Evolutionary conservation across 1,284 basidiomycete species (phyloP).

Genomic region (Sanghuangporus sanghuang): DNA sequence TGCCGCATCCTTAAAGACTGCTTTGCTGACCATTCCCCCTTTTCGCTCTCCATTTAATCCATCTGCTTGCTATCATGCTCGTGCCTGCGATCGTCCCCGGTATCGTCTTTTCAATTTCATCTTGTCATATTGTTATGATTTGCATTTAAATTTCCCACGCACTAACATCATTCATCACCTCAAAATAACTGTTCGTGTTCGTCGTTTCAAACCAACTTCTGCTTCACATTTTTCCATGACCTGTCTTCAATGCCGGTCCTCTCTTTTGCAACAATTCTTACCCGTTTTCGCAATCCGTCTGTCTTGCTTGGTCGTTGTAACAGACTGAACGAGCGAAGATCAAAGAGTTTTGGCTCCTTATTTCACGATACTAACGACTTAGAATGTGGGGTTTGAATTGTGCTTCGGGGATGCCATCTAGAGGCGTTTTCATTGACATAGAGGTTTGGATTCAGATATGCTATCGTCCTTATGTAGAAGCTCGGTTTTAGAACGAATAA

Average conservation of each 20-base stretch:
- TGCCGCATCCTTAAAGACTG: not conserved
- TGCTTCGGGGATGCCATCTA: not conserved
- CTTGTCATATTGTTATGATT: too few relatives aligned
- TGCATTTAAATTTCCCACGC: too few relatives aligned
- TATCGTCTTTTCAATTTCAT: not conserved
- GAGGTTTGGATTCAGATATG: not conserved
- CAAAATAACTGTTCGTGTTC: not conserved
- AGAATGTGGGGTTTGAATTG: not conserved
- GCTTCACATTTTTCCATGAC: not conserved
- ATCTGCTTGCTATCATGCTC: not conserved
- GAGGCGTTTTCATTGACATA: not conserved
- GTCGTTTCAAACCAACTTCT: not conserved
- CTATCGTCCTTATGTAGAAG: not conserved
- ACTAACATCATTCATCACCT: too few relatives aligned
- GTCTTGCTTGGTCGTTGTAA: not conserved
- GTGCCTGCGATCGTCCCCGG: not conserved
- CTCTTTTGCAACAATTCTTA: not conserved
- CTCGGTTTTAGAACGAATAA: not conserved
- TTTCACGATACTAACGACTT: not conserved
- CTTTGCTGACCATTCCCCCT: constrained; percentile 10
- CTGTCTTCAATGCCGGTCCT: not conserved
- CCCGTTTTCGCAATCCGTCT: not conserved
- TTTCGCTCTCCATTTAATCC: not conserved
- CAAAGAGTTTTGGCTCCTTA: not conserved
- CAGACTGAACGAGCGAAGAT: not conserved